Percentiles rank a stretch among this genome's conserved stretches.
These are phyloP conservation scores for Acarospora socialis DNA, from an alignment of 2,329 filamentous ascomycete genomes.

Conservation along the genomic window DNA sequence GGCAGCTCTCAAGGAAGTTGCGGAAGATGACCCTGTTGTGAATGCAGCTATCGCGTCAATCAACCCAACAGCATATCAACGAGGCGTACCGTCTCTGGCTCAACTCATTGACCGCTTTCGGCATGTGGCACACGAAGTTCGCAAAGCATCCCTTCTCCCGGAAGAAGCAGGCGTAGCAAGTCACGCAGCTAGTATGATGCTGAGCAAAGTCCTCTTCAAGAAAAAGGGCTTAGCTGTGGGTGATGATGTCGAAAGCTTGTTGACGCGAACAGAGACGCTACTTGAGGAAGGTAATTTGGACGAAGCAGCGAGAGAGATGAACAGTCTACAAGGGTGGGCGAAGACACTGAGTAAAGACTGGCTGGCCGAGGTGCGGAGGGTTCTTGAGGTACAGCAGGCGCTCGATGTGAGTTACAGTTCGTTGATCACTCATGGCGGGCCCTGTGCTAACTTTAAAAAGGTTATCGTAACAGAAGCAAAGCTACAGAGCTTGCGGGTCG, in stretches of 20 bases:
- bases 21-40: conserved; percentile 69
- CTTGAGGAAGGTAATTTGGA: conserved; percentile 91
- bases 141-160: conserved; percentile 84
- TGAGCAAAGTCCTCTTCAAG: conserved; percentile 93
- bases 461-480: conserved; percentile 83
- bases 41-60: conserved; percentile 93
- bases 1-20: conserved; percentile 86
- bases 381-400: conserved; percentile 89
- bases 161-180: conserved; percentile 89
- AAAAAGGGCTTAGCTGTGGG: conserved; percentile 75
- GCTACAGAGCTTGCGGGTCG: conserved; percentile 72
- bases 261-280: conserved; percentile 75
- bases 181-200: conserved; percentile 75
- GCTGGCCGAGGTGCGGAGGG: conserved; percentile 78
- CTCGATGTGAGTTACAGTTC: conserved; percentile 58
- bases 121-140: conserved; percentile 77
- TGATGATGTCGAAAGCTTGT: conserved; percentile 83
- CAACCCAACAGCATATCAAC: conserved; percentile 85
- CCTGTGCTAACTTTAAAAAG: conserved; percentile 29
- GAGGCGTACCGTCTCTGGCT: conserved; percentile 66
- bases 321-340: conserved; percentile 81
- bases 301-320: conserved; percentile 87
- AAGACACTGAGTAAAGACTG: conserved; percentile 91
- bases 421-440: conserved; percentile 9
- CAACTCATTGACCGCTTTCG: conserved; percentile 94